Evolutionary conservation across 805 yeast species (phyloP).

Genomic region (Suhomyces sp.): DNA sequence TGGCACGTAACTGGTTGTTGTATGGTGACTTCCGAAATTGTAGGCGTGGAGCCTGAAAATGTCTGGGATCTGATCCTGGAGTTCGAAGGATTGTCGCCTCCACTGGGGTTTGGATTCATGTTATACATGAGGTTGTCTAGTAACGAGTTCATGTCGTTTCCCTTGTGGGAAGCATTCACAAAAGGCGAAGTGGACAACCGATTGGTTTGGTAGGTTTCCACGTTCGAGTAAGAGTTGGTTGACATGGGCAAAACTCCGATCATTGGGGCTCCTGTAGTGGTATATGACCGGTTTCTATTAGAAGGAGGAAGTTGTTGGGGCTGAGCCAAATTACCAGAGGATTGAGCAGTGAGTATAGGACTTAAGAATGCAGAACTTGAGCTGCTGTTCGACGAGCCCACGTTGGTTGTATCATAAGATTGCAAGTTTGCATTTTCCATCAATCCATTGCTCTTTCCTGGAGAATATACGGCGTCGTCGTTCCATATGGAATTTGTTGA

Average conservation of each 20-base stretch:
- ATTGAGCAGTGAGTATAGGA: slow-evolving; percentile 19
- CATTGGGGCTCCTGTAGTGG: slow-evolving; percentile 36
- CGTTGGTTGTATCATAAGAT: slow-evolving; percentile 9
- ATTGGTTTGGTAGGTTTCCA: slow-evolving; percentile 12
- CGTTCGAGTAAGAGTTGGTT: slow-evolving; percentile 3
- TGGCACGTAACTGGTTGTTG: slow-evolving; percentile 1
- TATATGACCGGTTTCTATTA: slow-evolving; percentile 48
- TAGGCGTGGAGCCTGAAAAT: slow-evolving; percentile 34
- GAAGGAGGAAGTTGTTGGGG: slow-evolving; percentile 4
- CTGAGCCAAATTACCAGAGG: slow-evolving; percentile 5
- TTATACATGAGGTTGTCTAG: slow-evolving; percentile 33
- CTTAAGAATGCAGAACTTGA: slow-evolving; percentile 17
- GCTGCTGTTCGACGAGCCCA: slow-evolving; percentile 6
- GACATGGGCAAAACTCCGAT: slow-evolving; percentile 12
- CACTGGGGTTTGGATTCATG: slow-evolving; percentile 12
- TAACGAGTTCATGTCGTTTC: slow-evolving; percentile 26
- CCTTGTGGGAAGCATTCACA: slow-evolving; percentile 15
- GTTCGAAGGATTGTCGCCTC: slow-evolving; percentile 5
- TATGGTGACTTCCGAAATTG: slow-evolving; percentile 15
- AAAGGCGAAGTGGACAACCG: slow-evolving; percentile 24
- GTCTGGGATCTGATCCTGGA: slow-evolving; percentile 40
- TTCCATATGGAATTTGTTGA: slow-evolving; percentile 57
- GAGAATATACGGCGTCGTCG: slow-evolving; percentile 34
- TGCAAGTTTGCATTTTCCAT: slow-evolving; percentile 16
- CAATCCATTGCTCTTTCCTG: slow-evolving; percentile 10